Conservation (phyloP, 2,329 filamentous ascomycete species). For the Ophiostoma sp. region DNA sequence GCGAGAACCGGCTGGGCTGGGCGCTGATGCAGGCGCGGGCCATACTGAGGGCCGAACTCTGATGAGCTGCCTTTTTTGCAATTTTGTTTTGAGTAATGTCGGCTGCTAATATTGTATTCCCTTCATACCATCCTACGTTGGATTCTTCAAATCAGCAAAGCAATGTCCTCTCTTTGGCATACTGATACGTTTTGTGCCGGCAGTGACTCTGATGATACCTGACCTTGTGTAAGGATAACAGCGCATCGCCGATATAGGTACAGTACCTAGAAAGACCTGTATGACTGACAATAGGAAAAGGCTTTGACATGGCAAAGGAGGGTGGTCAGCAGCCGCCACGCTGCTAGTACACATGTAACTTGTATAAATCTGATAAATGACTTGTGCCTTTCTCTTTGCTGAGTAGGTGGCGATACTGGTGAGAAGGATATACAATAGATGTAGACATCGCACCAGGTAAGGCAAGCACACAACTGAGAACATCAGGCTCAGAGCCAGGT, state of each 20-base stretch:
- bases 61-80: background rate
- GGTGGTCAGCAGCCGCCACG: no score
- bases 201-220: background rate
- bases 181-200: background rate
- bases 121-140: background rate
- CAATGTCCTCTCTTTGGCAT: background rate
- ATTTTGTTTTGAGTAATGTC: background rate
- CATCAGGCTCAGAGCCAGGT: background rate
- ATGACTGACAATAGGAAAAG: no score
- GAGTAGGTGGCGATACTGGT: no score
- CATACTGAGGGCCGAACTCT: background rate
- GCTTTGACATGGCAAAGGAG: no score
- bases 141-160: background rate
- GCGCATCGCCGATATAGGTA: background rate
- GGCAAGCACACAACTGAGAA: background rate
- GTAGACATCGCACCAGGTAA: no score
- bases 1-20: conserved; percentile 59
- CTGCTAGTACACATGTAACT: no score
- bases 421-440: no score
- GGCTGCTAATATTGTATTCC: background rate
- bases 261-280: no score
- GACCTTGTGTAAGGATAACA: background rate
- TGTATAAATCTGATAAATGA: no score
- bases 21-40: conserved; percentile 54
- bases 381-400: no score